Conservation (phyloP, 495 filamentous ascomycete species). For the Peziza echinospora region DNA sequence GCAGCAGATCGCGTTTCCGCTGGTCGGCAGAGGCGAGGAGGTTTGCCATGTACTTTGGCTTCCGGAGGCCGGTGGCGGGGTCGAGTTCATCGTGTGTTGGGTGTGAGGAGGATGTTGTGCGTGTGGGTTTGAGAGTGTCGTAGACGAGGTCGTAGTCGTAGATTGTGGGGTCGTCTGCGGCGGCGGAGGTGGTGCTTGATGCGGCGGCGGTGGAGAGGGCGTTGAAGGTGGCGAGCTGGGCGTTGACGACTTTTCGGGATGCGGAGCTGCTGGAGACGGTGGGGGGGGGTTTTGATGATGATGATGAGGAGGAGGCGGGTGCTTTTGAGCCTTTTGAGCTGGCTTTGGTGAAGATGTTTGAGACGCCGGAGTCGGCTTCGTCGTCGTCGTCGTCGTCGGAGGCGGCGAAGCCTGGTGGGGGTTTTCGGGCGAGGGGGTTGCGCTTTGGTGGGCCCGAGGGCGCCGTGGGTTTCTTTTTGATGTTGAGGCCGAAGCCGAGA, state of each 20-base stretch:
- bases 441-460: slow-evolving; percentile 11
- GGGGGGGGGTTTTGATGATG: slow-evolving; percentile 1
- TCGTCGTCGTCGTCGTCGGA: slow-evolving; percentile 6
- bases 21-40: slow-evolving; percentile 61
- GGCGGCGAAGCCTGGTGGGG: slow-evolving; percentile 4
- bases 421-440: slow-evolving; percentile 5
- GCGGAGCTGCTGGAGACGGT: slow-evolving; percentile 4
- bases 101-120: neutral
- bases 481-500: slow-evolving; percentile 11
- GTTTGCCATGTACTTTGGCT: slow-evolving; percentile 65
- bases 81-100: slow-evolving; percentile 15
- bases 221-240: slow-evolving; percentile 12
- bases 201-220: slow-evolving; percentile 28
- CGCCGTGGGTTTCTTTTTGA: slow-evolving; percentile 4
- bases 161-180: slow-evolving; percentile 39
- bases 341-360: slow-evolving; percentile 4
- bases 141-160: slow-evolving; percentile 61
- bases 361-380: neutral
- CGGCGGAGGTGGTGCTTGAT: slow-evolving; percentile 33
- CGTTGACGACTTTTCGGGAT: slow-evolving; percentile 6
- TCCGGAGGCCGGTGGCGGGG: slow-evolving; percentile 28
- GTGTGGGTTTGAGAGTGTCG: slow-evolving; percentile 32
- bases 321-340: slow-evolving; percentile 1
- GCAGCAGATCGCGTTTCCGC: slow-evolving; percentile 68
- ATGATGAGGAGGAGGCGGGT: neutral